Conservation (phyloP, 495 filamentous ascomycete species). For the Tuber umbilicatum region DNA sequence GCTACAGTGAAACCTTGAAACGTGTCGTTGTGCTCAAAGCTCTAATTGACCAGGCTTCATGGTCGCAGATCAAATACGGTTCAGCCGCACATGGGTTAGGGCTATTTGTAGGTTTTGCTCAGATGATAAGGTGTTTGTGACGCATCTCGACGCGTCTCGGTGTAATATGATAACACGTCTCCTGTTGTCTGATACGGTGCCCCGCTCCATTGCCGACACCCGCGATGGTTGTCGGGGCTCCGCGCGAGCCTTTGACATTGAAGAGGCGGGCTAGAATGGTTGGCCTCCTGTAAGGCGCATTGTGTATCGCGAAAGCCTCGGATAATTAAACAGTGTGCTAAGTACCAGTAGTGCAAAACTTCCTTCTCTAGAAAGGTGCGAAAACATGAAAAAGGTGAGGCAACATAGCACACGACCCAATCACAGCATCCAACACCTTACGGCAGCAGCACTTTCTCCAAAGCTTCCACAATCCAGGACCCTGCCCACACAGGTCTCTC, state of each 20-base stretch:
- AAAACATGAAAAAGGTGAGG: not conserved
- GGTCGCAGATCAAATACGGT: not conserved
- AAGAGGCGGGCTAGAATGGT: not conserved
- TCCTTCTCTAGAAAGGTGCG: not conserved
- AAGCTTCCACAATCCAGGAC: not conserved
- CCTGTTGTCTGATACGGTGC: not conserved
- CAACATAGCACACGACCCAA: not conserved
- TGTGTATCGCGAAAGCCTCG: not conserved
- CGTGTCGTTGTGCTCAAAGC: not conserved
- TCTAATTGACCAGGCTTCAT: not conserved
- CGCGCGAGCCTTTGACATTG: not conserved
- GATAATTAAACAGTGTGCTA: too few relatives aligned
- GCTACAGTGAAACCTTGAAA: constrained; percentile 4
- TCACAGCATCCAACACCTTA: too few relatives aligned
- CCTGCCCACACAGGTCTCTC: not conserved
- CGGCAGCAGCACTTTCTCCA: too few relatives aligned
- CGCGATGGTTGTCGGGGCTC: not conserved
- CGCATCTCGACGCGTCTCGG: constrained; percentile 1
- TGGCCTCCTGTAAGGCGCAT: not conserved
- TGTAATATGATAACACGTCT: not conserved
- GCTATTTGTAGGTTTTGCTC: not conserved
- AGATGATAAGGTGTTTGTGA: not conserved
- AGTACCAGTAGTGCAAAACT: not conserved
- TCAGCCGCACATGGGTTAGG: constrained; percentile 4
- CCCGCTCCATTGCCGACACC: not conserved